phyloP scores from a whole-genome alignment of 495 filamentous ascomycete species.

The Peziza echinospora region DNA sequence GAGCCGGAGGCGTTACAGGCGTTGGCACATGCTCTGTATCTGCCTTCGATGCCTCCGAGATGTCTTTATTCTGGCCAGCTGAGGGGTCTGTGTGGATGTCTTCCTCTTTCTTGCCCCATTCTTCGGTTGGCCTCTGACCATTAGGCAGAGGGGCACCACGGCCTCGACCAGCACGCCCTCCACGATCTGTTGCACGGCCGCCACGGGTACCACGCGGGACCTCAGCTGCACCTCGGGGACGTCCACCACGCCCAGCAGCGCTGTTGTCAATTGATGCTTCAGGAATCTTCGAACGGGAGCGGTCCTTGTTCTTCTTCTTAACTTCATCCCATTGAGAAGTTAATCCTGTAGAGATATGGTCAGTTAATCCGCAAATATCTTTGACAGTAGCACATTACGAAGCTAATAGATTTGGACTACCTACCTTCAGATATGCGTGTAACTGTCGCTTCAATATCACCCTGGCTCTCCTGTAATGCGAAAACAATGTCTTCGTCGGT shows the following conservation, averaged over 20 bases:
- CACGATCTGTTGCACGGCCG: conserved; percentile 42
- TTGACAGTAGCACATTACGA: conserved; percentile 3
- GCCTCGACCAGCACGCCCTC: conserved; percentile 51
- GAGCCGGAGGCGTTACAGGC: conserved; percentile 17
- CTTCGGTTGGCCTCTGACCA: neutral
- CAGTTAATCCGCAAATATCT: too few species aligned
- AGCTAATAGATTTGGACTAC: conserved; percentile 8
- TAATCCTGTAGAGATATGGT: conserved; percentile 34
- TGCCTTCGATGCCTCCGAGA: conserved; percentile 17
- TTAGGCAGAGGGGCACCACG: conserved; percentile 23
- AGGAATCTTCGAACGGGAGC: conserved; percentile 63
- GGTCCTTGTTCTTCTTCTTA: conserved; percentile 73
- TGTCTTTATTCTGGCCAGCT: conserved; percentile 1
- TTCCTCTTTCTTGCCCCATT: neutral
- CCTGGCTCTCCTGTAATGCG: conserved; percentile 75
- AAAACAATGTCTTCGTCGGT: conserved; percentile 79
- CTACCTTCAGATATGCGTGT: conserved; percentile 81
- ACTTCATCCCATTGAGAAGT: conserved; percentile 91
- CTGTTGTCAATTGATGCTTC: conserved; percentile 41
- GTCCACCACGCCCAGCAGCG: conserved; percentile 32
- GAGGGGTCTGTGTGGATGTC: conserved; percentile 13
- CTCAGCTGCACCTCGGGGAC: conserved; percentile 24
- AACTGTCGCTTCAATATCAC: conserved; percentile 64
- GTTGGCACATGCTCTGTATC: conserved; percentile 18
- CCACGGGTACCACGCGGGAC: conserved; percentile 41